Base-by-base conservation (phyloP, 208 protist genomes). In the Naegleria gruberi region DNA sequence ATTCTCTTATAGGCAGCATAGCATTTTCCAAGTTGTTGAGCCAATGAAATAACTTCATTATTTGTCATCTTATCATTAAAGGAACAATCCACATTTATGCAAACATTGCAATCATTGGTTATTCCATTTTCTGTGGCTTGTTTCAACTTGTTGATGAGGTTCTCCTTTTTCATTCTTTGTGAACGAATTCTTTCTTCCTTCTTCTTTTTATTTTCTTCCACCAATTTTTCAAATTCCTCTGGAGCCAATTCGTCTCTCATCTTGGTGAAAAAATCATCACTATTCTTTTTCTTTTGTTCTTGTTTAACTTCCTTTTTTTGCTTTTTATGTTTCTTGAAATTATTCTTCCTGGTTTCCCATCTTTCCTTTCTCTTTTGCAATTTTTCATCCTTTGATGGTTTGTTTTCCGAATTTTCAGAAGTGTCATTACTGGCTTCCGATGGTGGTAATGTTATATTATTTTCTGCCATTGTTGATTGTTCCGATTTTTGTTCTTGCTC, bases 31-130 rank as follows among this genome's bases (percentile, higher is more conserved):
- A 87, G 42, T 55, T 87, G 83, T 45, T 45, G 44, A 41, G 43
- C 8, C 19, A 87, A 40, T 46, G 43, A 55, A 4, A 55, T 34
- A 40, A 55, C 55, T 55, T 87, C 83, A 12, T 4, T 30, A 5
- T 34, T 10, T 2, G 12, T 87, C 83, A 87, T 87, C 2, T 87
- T 55, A 34, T 87, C 83, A 87, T 87, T 87, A 55, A 87, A 87
- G 5, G 41, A 55, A 34, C 83, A 87, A 51, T 87, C 83, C 26
- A 87, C 44, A 87, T 44, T 65, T 30, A 65, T 37, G 65, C 65
- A 77, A 1, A 30, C 65, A 37, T 37, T 77, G 19, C 26, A 37
- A 37, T 30, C 17, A 77, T 30, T 37, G 65, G 17, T 37, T 12
- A 77, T 19, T 26, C 65, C 65, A 77, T 30, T 77, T 8, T 19